Conservation (phyloP, 306 rosid genomes). For the Vigna unguiculata region DNA sequence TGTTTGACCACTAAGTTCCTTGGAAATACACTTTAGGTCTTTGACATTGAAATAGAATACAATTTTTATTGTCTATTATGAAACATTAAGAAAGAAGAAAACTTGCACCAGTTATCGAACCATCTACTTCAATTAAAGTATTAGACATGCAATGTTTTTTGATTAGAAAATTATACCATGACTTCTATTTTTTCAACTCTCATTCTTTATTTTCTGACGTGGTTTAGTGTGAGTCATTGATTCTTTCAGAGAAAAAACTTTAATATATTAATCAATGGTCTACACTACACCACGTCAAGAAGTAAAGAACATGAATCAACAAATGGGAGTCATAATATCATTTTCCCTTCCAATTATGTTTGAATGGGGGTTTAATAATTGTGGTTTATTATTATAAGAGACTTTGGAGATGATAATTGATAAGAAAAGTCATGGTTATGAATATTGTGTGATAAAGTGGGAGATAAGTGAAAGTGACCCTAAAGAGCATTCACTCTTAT, state of each 20-base stretch:
- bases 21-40: constrained; percentile 14
- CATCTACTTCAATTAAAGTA: constrained; percentile 33
- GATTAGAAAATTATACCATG: too few species aligned
- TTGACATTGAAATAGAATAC: background rate
- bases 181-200: too few species aligned
- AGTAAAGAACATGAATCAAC: too few species aligned
- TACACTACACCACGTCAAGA: too few species aligned
- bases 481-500: constrained; percentile 45
- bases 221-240: too few species aligned
- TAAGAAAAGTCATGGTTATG: constrained; percentile 45
- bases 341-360: too few species aligned
- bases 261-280: too few species aligned
- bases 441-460: constrained; percentile 33
- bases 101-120: constrained; percentile 11
- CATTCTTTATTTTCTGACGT: too few species aligned
- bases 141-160: background rate
- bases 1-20: constrained; percentile 36
- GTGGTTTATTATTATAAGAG: constrained; percentile 49
- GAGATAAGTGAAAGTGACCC: constrained; percentile 53
- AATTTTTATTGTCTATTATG: constrained; percentile 9
- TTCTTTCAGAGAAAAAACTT: too few species aligned
- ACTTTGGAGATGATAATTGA: constrained; percentile 46
- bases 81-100: background rate
- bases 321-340: too few species aligned
- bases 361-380: constrained; percentile 21